Conservation (phyloP, 139 green algal genomes). For the Diplosphaera chodatii region DNA sequence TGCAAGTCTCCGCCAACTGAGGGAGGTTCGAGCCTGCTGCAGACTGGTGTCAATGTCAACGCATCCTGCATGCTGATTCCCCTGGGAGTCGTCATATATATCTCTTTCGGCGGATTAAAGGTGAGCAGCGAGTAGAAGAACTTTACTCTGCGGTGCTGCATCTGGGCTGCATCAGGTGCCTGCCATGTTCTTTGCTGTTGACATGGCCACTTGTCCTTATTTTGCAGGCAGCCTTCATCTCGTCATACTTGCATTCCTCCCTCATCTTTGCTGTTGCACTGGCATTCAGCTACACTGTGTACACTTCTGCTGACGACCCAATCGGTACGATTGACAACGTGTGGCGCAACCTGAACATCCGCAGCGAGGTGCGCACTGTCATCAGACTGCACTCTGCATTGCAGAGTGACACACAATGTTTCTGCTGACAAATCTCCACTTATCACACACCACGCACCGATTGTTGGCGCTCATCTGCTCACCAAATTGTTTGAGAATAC, state of each 20-base stretch:
- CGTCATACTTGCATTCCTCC: constrained; percentile 57
- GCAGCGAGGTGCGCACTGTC: constrained; percentile 1
- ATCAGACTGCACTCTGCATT: too few relatives aligned
- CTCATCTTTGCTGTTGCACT: constrained; percentile 47
- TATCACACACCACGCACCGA: not conserved
- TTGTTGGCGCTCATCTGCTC: not conserved
- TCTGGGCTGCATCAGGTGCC: too few relatives aligned
- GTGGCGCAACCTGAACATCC: constrained; percentile 49
- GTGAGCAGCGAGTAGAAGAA: constrained; percentile 3
- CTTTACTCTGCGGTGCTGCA: too few relatives aligned
- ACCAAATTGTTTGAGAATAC: constrained; percentile 28
- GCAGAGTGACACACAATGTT: not conserved
- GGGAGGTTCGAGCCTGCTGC: too few relatives aligned
- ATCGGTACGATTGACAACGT: constrained; percentile 35
- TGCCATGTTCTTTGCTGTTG: too few relatives aligned
- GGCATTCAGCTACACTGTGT: not conserved
- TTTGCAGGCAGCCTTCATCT: constrained; percentile 46
- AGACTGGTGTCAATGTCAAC: not conserved
- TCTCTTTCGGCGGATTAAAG: constrained; percentile 63
- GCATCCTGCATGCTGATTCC: constrained; percentile 54
- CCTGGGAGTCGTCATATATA: constrained; percentile 71
- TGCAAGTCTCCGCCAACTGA: too few relatives aligned
- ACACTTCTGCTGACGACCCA: not conserved
- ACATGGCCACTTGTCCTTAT: too few relatives aligned
- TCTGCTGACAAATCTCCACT: not conserved